These are phyloP conservation scores for Hypericum perforatum DNA, from an alignment of 345 rosid genomes.

Conservation along the genomic window DNA sequence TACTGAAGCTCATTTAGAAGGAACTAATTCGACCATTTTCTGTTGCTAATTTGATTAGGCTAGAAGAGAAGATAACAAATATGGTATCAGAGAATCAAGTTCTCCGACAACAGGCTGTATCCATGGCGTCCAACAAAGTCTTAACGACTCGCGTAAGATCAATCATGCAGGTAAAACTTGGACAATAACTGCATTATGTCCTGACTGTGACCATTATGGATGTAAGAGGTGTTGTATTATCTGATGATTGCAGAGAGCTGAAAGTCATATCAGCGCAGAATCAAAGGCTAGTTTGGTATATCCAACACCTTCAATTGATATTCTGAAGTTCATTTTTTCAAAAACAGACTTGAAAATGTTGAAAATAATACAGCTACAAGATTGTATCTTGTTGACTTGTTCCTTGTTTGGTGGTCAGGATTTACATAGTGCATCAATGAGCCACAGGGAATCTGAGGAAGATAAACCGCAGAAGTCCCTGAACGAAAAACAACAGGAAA, in stretches of 20 bases:
- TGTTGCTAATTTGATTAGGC: constrained; percentile 32
- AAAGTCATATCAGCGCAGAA: constrained; percentile 50
- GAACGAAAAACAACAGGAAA: constrained; percentile 92
- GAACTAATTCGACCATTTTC: background rate
- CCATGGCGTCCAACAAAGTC: constrained; percentile 88
- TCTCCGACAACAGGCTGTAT: constrained; percentile 83
- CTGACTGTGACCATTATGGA: background rate
- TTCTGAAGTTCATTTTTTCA: background rate
- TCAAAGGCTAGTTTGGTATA: constrained; percentile 47
- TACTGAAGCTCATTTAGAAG: background rate
- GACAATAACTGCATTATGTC: no score
- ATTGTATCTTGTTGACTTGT: constrained; percentile 4
- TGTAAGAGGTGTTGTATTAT: constrained; percentile 12
- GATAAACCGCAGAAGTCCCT: constrained; percentile 82
- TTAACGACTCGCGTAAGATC: constrained; percentile 93
- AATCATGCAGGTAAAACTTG: constrained; percentile 50
- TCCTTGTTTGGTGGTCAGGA: constrained; percentile 38
- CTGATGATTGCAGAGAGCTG: constrained; percentile 52
- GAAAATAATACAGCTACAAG: background rate
- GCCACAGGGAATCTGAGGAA: constrained; percentile 70
- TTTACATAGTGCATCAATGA: constrained; percentile 59
- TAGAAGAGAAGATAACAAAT: constrained; percentile 76
- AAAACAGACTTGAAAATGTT: background rate
- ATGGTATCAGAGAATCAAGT: constrained; percentile 89
- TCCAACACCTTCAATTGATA: background rate